Conservation (phyloP, 2,329 filamentous ascomycete genomes). For the Herpotrichia juniperi region DNA sequence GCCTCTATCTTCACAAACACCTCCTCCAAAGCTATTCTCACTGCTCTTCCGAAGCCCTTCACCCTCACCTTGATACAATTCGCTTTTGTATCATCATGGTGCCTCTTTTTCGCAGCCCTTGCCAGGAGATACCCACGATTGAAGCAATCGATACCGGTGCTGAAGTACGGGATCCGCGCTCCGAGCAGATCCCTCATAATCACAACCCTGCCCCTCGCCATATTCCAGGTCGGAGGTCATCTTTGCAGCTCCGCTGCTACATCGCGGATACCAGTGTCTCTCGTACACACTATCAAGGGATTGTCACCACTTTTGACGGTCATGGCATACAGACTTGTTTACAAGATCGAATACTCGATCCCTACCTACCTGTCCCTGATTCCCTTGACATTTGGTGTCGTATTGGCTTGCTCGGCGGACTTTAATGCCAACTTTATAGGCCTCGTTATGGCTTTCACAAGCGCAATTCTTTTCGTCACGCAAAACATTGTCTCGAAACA, state of each 20-base stretch:
- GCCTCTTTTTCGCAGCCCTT: constrained; percentile 77
- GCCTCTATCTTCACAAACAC: constrained; percentile 97
- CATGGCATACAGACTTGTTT: constrained; percentile 86
- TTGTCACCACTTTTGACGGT: constrained; percentile 96
- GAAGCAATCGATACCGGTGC: constrained; percentile 73
- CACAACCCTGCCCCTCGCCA: constrained; percentile 87
- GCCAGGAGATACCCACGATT: constrained; percentile 74
- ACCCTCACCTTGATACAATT: constrained; percentile 95
- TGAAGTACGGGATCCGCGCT: constrained; percentile 81
- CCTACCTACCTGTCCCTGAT: constrained; percentile 78
- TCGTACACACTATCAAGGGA: constrained; percentile 98
- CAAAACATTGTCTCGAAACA: constrained; percentile 99
- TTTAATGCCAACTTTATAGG: constrained; percentile 88
- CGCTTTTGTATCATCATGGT: constrained; percentile 87
- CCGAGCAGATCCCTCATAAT: constrained; percentile 82
- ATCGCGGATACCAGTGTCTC: constrained; percentile 90
- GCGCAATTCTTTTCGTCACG: constrained; percentile 93
- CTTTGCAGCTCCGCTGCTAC: constrained; percentile 94
- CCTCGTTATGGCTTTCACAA: constrained; percentile 85
- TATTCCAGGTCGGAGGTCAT: constrained; percentile 93
- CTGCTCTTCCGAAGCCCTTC: constrained; percentile 85
- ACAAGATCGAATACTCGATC: constrained; percentile 83
- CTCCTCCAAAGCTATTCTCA: constrained; percentile 95
- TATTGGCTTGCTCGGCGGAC: constrained; percentile 92
- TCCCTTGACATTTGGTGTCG: constrained; percentile 92